Evolutionary conservation across 2,329 filamentous ascomycete species (phyloP).

Genomic region (Monosporascus sp.): DNA sequence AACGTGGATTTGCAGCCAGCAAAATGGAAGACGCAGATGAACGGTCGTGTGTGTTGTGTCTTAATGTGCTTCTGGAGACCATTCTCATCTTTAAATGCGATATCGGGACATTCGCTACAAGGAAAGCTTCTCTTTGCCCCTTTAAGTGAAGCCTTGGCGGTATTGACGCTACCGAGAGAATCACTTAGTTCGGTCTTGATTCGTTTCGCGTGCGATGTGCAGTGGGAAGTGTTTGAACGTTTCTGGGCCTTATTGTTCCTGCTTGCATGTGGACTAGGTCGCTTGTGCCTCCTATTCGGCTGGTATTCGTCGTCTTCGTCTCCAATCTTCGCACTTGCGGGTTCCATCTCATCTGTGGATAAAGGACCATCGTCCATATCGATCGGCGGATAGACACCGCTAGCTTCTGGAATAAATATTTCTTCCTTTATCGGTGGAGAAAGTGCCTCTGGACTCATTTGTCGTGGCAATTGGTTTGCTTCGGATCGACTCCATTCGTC

Average conservation of each 20-base stretch:
- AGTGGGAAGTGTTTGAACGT: constrained; percentile 12
- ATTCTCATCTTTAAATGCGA: constrained; percentile 39
- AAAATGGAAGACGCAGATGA: constrained; percentile 71
- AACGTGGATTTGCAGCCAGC: constrained; percentile 73
- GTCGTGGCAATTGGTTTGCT: constrained; percentile 8
- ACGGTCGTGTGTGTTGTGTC: constrained; percentile 53
- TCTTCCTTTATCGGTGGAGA: constrained; percentile 19
- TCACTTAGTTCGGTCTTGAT: constrained; percentile 16
- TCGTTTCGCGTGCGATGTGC: constrained; percentile 15
- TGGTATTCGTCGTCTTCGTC: constrained; percentile 21
- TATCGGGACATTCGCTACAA: constrained; percentile 32
- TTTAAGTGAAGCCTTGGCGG: constrained; percentile 15
- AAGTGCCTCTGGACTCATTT: constrained; percentile 22
- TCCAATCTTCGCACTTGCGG: constrained; percentile 10
- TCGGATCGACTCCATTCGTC: constrained; percentile 13
- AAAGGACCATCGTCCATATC: constrained; percentile 14
- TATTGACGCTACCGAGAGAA: constrained; percentile 6
- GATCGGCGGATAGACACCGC: constrained; percentile 6
- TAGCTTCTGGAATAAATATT: constrained; percentile 12
- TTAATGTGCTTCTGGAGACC: constrained; percentile 45
- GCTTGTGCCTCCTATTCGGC: constrained; percentile 15
- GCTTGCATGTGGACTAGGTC: constrained; percentile 5
- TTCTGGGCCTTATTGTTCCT: constrained; percentile 17
- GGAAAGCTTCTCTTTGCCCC: constrained; percentile 18
- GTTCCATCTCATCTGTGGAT: constrained; percentile 14